These are phyloP conservation scores for Fraxinus angustifolia DNA, from an alignment of 305 asterid species.

Conservation along the genomic window DNA sequence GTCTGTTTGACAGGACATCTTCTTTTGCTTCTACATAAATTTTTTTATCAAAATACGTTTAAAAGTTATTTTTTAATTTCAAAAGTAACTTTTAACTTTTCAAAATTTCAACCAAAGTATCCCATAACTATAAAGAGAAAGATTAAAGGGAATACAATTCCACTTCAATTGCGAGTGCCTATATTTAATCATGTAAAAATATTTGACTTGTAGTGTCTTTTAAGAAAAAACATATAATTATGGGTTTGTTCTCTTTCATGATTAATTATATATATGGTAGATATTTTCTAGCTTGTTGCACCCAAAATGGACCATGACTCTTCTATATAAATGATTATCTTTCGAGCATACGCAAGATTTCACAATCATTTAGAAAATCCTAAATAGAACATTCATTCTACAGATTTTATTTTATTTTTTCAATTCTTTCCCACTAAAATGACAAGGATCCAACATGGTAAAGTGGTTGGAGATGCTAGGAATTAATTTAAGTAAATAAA, in stretches of 20 bases:
- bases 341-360: neutral
- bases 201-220: neutral
- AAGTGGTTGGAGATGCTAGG: neutral
- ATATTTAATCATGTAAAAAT: neutral
- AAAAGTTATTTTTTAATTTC: too few species aligned
- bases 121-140: neutral
- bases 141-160: slow-evolving; percentile 22
- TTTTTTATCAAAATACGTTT: too few species aligned
- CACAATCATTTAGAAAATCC: neutral
- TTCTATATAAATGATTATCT: neutral
- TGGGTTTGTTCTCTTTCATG: neutral
- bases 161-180: slow-evolving; percentile 26
- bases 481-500: neutral
- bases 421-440: neutral
- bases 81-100: too few species aligned
- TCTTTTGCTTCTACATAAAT: too few species aligned
- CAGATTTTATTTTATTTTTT: too few species aligned
- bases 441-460: neutral
- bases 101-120: too few species aligned
- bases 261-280: neutral
- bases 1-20: too few species aligned
- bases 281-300: neutral
- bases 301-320: neutral
- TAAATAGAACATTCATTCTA: neutral
- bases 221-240: neutral